phyloP scores from a whole-genome alignment of 2,329 filamentous ascomycete species.

The Orbilia quercus region DNA sequence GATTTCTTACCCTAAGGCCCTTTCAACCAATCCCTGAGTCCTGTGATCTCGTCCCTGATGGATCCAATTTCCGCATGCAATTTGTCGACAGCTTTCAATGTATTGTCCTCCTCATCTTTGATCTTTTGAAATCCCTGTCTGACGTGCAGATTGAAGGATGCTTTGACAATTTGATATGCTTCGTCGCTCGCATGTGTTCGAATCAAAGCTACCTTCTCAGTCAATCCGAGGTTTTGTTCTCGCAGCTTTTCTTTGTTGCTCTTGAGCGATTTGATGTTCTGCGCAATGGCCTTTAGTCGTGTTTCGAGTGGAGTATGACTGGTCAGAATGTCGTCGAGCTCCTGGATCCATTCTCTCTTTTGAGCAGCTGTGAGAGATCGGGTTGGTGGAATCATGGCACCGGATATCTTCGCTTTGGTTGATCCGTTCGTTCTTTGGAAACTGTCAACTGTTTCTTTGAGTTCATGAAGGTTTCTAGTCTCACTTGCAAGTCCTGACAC shows the following conservation, averaged over 20 bases:
- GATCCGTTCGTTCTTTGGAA: not conserved
- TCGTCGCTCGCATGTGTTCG: not conserved
- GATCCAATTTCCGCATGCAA: not conserved
- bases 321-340: not conserved
- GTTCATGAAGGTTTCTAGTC: not conserved
- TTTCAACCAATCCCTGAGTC: constrained; percentile 11
- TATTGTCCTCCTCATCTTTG: not conserved
- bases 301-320: not conserved
- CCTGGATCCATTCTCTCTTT: not conserved
- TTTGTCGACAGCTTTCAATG: not conserved
- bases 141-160: not conserved
- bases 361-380: too few species aligned
- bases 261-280: not conserved
- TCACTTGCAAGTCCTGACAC: too few species aligned
- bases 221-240: not conserved
- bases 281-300: not conserved
- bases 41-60: not conserved
- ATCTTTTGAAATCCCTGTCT: not conserved
- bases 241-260: not conserved
- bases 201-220: not conserved
- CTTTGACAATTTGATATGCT: not conserved
- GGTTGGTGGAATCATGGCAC: not conserved
- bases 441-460: too few species aligned
- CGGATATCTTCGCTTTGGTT: constrained; percentile 1
- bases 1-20: too few species aligned